A percentile compares a stretch with the other conserved stretches of the same genome.
Conservation (phyloP, 2,329 filamentous ascomycete genomes). For the Ilyonectria sp. region DNA sequence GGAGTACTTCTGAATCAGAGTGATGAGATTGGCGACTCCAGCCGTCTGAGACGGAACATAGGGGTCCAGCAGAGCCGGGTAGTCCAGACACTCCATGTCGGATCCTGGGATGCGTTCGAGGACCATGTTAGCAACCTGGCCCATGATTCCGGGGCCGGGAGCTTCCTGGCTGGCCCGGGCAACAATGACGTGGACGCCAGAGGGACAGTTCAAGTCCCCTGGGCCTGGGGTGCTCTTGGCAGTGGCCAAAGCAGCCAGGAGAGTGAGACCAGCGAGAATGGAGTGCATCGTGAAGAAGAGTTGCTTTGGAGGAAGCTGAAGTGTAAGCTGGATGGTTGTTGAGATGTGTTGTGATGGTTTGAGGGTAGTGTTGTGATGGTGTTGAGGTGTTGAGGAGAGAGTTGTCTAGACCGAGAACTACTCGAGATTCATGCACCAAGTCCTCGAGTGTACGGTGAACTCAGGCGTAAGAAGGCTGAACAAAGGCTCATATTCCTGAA, state of each 20-base stretch:
- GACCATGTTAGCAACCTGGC: conserved; percentile 36
- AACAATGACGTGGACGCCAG: conserved; percentile 41
- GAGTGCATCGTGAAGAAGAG: conserved; percentile 24
- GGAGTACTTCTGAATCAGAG: conserved; percentile 28
- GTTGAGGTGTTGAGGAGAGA: not conserved
- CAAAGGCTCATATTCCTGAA: not conserved
- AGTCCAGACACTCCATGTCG: conserved; percentile 28
- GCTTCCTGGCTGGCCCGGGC: conserved; percentile 41
- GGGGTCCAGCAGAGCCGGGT: conserved; percentile 36
- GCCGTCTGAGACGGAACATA: conserved; percentile 40
- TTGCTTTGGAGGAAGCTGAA: not conserved
- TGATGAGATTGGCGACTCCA: conserved; percentile 32
- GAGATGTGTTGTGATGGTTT: not conserved
- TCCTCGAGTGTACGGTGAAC: not conserved
- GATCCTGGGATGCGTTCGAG: conserved; percentile 29
- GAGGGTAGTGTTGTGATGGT: too few species aligned
- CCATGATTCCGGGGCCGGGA: conserved; percentile 41
- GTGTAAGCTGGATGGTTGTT: not conserved
- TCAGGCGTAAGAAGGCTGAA: not conserved
- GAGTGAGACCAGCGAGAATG: conserved; percentile 5
- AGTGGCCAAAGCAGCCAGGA: conserved; percentile 12
- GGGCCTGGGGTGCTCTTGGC: not conserved
- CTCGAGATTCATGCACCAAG: not conserved
- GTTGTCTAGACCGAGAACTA: too few species aligned
- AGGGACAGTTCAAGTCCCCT: conserved; percentile 18